Evolutionary conservation across 2,329 filamentous ascomycete species (phyloP), one percentile per base, ranked within the genome.

Genomic region (Raffaelea ambrosiae): DNA sequence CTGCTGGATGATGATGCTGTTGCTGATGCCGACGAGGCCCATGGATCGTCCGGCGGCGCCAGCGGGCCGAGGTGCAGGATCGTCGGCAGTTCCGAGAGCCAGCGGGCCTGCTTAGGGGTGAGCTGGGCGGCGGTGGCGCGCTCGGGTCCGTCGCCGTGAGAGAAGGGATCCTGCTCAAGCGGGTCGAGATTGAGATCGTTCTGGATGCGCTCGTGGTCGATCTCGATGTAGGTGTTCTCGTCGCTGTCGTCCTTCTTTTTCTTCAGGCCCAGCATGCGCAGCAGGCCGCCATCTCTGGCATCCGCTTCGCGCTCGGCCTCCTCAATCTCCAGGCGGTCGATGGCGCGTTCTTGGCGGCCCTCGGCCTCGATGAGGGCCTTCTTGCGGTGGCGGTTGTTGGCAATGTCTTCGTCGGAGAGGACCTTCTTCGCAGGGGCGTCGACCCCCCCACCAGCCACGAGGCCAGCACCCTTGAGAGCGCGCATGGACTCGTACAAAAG

Each of bases 61-160:
- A 57, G 44, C 8, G 69, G 60, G n/a, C 87, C 85, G 29, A 89
- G 68, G 49, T 79, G 74, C 44, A 95, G 69, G 49, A 95, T 88
- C n/a, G 94, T 76, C 5, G 90, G 89, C 26, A 84, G 86, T 3
- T 68, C 61, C 46, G 79, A 68, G 22, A 95, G 73, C 81, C 84
- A 95, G 13, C 71, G 60, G 7, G 84, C 72, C 52, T 95, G 85
- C 22, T 76, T 68, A 10, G 72, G 54, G 8, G 63, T 66, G 4
- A 80, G 68, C 22, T 64, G 72, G 26, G 82, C 67, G 43, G 77
- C 73, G 10, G 75, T 76, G n/a, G 74, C 75, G 43, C 83, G 67
- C 50, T 74, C 69, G 41, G 55, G 55, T 18, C 63, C 55, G 49
- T 68, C 65, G 48, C 64, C 60, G 48, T 65, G 66, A 18, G 59